These are phyloP conservation scores for Puya raimondii DNA, from an alignment of 176 grass and related monocot species.

Conservation along the genomic window DNA sequence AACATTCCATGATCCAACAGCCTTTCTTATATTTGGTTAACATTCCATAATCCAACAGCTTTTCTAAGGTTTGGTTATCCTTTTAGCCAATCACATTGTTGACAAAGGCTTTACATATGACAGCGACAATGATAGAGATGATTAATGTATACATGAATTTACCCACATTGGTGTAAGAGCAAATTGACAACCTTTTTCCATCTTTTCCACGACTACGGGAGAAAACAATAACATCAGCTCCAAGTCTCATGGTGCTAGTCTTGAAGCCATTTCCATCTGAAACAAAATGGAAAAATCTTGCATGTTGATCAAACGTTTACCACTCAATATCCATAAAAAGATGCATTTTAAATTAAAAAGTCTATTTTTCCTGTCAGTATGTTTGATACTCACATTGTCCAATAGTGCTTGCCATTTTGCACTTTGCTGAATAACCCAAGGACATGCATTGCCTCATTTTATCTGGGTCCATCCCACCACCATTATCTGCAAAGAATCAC, in stretches of 20 bases:
- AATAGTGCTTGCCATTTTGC: constrained; percentile 76
- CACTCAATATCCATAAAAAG: neutral
- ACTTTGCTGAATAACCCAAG: constrained; percentile 89
- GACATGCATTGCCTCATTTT: constrained; percentile 99
- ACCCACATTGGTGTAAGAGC: neutral
- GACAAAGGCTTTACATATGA: neutral
- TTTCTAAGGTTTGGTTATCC: neutral
- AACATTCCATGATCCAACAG: too few species aligned
- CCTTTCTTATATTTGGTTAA: too few species aligned
- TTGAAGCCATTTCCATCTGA: constrained; percentile 99
- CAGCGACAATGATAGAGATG: neutral
- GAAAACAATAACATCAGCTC: constrained; percentile 91
- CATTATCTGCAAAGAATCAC: constrained; percentile 50
- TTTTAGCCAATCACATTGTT: neutral
- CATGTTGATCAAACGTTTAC: neutral
- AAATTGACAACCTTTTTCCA: constrained; percentile 55
- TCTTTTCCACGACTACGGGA: constrained; percentile 59
- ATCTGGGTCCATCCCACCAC: constrained; percentile 88
- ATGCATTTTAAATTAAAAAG: neutral
- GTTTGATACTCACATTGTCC: constrained; percentile 71
- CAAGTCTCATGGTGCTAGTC: constrained; percentile 98
- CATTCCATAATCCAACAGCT: too few species aligned
- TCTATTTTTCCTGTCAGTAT: neutral
- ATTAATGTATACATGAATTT: neutral
- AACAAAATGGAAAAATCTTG: constrained; percentile 16